Percentiles rank a stretch among this genome's conserved stretches.
Conservation (phyloP, 1,284 basidiomycete genomes). For the Melampsora americana region DNA sequence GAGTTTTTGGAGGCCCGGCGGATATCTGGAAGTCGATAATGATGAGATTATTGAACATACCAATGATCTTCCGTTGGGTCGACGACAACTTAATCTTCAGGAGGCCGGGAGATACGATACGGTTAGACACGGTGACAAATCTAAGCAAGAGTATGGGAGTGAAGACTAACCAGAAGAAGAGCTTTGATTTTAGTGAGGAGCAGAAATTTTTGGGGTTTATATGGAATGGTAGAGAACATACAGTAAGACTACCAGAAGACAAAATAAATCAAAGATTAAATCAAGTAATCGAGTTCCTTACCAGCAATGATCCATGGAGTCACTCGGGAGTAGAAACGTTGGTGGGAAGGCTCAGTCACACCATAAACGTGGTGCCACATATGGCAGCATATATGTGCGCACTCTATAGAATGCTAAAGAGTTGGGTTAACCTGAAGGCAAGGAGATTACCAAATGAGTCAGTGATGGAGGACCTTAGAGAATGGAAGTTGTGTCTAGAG, state of each 20-base stretch:
- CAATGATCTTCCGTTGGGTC: not conserved
- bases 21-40: slow-evolving; percentile 4
- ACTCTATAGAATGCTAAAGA: too few species aligned
- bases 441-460: too few species aligned
- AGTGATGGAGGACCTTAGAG: too few species aligned
- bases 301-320: too few species aligned
- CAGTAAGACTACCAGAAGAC: not conserved
- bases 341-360: not conserved
- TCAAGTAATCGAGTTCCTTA: not conserved
- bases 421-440: too few species aligned
- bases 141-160: not conserved
- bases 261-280: not conserved
- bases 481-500: too few species aligned
- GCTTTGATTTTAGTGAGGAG: not conserved
- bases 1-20: slow-evolving; percentile 2
- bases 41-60: not conserved
- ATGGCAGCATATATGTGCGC: too few species aligned
- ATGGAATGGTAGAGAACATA: not conserved
- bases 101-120: accelerated
- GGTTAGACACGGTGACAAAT: not conserved
- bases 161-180: not conserved
- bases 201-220: slow-evolving; percentile 4
- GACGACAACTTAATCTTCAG: slow-evolving; percentile 14
- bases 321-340: not conserved
- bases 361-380: not conserved